Evolutionary conservation across 148 eudicot species (phyloP).

Genomic region (Euryodendron excelsum): DNA sequence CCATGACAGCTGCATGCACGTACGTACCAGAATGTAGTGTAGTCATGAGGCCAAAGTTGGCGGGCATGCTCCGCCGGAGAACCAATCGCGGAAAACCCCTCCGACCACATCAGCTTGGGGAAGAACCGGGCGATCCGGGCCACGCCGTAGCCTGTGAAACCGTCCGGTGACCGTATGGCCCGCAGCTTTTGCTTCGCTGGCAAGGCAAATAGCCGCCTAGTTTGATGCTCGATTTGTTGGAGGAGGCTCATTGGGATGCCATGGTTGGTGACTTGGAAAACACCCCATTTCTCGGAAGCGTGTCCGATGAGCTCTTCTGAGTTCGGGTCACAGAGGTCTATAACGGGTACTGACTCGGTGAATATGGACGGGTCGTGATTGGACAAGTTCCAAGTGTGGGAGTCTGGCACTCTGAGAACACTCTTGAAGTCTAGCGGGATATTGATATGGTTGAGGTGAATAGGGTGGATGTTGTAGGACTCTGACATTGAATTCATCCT

Average conservation of each 20-base stretch:
- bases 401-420: conserved; percentile 17
- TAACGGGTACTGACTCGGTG: conserved; percentile 1
- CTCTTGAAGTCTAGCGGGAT: conserved; percentile 28
- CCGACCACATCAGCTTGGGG: conserved; percentile 24
- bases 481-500: conserved; percentile 6
- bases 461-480: conserved; percentile 10
- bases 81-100: conserved; percentile 22
- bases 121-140: conserved; percentile 15
- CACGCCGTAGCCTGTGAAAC: conserved; percentile 24
- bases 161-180: conserved; percentile 4
- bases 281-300: conserved; percentile 26
- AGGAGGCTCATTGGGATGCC: conserved; percentile 13
- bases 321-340: conserved; percentile 13
- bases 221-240: conserved; percentile 16
- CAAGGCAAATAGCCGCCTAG: conserved; percentile 16
- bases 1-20: not conserved
- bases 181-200: conserved; percentile 18
- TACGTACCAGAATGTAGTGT: conserved; percentile 21
- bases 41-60: conserved; percentile 27
- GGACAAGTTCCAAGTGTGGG: conserved; percentile 19
- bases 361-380: not conserved
- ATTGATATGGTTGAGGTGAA: conserved; percentile 5
- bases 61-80: conserved; percentile 18
- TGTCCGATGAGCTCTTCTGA: not conserved
- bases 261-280: conserved; percentile 26